These are phyloP conservation scores for Eucalyptus regnans DNA, from an alignment of 345 rosid species.

Conservation along the genomic window DNA sequence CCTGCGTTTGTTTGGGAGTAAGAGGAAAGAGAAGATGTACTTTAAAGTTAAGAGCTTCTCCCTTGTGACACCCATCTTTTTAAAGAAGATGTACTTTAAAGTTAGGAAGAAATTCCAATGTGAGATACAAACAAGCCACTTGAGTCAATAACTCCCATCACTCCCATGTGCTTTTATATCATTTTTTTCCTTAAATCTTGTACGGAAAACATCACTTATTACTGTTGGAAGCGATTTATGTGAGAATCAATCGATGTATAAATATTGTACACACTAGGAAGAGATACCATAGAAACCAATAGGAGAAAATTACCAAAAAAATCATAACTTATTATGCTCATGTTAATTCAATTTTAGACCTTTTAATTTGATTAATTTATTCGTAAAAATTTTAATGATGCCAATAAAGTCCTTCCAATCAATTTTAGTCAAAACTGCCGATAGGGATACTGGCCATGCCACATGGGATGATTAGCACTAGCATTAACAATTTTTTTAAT, in stretches of 20 bases:
- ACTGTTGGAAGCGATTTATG: not conserved
- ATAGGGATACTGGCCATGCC: no score
- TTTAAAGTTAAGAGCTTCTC: not conserved
- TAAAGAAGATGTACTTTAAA: not conserved
- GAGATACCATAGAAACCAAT: not conserved
- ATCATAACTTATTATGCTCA: accelerated
- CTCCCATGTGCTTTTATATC: not conserved
- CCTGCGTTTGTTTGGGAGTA: not conserved
- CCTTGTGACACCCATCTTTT: not conserved
- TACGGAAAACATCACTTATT: not conserved
- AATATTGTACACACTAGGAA: not conserved
- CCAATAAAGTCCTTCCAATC: accelerated
- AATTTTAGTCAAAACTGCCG: accelerated
- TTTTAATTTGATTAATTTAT: no score
- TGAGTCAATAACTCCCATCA: not conserved
- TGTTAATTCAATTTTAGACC: accelerated
- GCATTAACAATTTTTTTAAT: no score
- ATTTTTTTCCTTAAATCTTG: not conserved
- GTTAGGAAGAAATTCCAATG: not conserved
- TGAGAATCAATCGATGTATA: not conserved
- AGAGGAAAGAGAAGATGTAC: not conserved
- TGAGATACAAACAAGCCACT: not conserved
- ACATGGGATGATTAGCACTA: no score
- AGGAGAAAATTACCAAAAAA: no score
- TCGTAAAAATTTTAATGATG: no score